Conservation (phyloP, 768 basidiomycete genomes). For the Sporobolomyces roseus region DNA sequence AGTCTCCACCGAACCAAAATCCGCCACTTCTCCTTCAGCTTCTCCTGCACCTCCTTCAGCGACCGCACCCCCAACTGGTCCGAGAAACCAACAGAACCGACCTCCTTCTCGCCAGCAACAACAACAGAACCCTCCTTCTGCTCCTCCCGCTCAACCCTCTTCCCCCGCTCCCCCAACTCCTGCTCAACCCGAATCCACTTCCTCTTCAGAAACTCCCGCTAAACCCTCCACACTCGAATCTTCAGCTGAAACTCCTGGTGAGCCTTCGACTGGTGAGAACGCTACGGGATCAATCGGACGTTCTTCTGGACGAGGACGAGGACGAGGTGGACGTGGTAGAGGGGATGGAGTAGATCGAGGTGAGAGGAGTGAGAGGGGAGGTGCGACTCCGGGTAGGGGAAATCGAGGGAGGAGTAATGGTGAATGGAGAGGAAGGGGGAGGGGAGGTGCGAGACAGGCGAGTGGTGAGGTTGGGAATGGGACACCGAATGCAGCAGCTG, state of each 20-base stretch:
- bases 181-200: not conserved
- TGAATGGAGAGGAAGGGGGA: conserved; percentile 17
- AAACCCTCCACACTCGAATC: not conserved
- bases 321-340: conserved; percentile 6
- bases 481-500: not conserved
- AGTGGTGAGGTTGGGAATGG: not conserved
- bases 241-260: not conserved
- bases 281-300: not conserved
- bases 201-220: not conserved
- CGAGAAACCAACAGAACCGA: not conserved
- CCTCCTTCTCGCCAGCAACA: not conserved
- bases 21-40: not conserved
- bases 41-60: not conserved
- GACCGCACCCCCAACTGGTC: not conserved
- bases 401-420: conserved; percentile 25
- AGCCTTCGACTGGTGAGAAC: not conserved
- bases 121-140: not conserved
- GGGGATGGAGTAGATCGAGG: conserved; percentile 1
- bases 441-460: conserved; percentile 1
- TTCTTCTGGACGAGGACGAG: not conserved
- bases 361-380: conserved; percentile 3
- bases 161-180: not conserved
- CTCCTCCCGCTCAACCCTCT: not conserved
- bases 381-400: not conserved
- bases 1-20: not conserved